Conservation (phyloP, 2,329 filamentous ascomycete genomes). For the Stagonosporopsis chrysanthemi region DNA sequence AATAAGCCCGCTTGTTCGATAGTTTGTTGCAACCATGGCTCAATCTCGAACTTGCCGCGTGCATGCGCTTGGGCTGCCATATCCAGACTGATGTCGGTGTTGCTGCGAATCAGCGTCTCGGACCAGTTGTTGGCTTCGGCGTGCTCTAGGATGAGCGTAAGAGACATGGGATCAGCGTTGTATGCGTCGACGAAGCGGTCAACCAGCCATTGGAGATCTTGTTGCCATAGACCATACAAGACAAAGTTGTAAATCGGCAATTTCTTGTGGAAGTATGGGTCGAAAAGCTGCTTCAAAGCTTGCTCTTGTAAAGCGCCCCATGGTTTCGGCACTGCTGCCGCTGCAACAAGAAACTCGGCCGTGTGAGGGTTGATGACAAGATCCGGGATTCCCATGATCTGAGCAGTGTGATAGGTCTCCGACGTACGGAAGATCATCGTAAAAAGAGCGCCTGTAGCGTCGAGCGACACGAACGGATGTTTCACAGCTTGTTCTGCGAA, state of each 20-base stretch:
- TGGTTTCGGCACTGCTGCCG: slow-evolving; percentile 77
- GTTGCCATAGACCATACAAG: slow-evolving; percentile 88
- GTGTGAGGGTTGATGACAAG: slow-evolving; percentile 74
- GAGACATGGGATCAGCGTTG: slow-evolving; percentile 70
- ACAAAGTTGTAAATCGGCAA: slow-evolving; percentile 85
- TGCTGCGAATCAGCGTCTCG: slow-evolving; percentile 77
- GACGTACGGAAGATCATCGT: slow-evolving; percentile 67
- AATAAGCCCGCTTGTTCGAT: slow-evolving; percentile 68
- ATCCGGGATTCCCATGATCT: slow-evolving; percentile 65
- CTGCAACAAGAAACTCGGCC: slow-evolving; percentile 79
- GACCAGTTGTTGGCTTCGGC: slow-evolving; percentile 85
- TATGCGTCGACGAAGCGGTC: slow-evolving; percentile 80
- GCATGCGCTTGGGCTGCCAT: slow-evolving; percentile 86
- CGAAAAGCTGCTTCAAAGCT: slow-evolving; percentile 78
- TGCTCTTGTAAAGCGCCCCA: slow-evolving; percentile 79
- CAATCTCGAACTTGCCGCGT: slow-evolving; percentile 78
- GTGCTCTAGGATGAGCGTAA: slow-evolving; percentile 78
- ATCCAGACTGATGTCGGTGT: slow-evolving; percentile 86
- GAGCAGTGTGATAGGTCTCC: slow-evolving; percentile 63
- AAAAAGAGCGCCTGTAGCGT: slow-evolving; percentile 75
- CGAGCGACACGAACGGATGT: slow-evolving; percentile 87
- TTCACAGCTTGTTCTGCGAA: slow-evolving; percentile 73
- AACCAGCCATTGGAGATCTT: slow-evolving; percentile 86
- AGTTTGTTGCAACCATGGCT: slow-evolving; percentile 79
- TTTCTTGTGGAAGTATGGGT: slow-evolving; percentile 81